A percentile compares a stretch with the other conserved stretches of the same genome.
Conservation (phyloP, 1,139 yeast genomes). For the Candida sp. region DNA sequence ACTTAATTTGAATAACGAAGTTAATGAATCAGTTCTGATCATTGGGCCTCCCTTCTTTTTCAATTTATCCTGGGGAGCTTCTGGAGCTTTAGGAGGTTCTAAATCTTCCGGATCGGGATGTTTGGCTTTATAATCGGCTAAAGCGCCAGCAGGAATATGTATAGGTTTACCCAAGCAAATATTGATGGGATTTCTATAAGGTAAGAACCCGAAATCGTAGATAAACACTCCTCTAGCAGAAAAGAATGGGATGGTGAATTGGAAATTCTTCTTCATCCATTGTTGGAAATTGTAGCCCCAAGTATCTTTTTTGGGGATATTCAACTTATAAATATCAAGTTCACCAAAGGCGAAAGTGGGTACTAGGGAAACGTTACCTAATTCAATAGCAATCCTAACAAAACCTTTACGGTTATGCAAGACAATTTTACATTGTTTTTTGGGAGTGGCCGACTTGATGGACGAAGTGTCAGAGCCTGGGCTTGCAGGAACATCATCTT, state of each 20-base stretch:
- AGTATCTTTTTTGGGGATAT: constrained; percentile 53
- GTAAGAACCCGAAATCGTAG: constrained; percentile 88
- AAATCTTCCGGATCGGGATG: constrained; percentile 22
- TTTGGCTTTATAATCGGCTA: constrained; percentile 26
- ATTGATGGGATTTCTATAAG: constrained; percentile 78
- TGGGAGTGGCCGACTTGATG: constrained; percentile 6
- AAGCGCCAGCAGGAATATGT: constrained; percentile 49
- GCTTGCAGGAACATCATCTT: neutral
- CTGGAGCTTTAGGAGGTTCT: constrained; percentile 4
- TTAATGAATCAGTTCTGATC: constrained; percentile 12
- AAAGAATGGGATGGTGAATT: constrained; percentile 88
- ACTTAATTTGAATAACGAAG: constrained; percentile 20
- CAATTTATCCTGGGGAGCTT: neutral
- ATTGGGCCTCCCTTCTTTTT: neutral
- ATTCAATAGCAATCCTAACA: constrained; percentile 77
- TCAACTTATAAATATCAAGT: constrained; percentile 70
- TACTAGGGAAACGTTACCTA: constrained; percentile 75
- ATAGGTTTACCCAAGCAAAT: constrained; percentile 85
- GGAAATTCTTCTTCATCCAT: constrained; percentile 66
- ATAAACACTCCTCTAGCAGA: constrained; percentile 93
- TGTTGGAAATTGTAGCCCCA: constrained; percentile 55
- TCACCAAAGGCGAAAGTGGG: constrained; percentile 96
- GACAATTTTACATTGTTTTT: constrained; percentile 46
- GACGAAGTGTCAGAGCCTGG: neutral
- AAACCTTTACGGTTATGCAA: constrained; percentile 83